phyloP scores from a whole-genome alignment of 768 basidiomycete species.

The Termitomyces sp. region DNA sequence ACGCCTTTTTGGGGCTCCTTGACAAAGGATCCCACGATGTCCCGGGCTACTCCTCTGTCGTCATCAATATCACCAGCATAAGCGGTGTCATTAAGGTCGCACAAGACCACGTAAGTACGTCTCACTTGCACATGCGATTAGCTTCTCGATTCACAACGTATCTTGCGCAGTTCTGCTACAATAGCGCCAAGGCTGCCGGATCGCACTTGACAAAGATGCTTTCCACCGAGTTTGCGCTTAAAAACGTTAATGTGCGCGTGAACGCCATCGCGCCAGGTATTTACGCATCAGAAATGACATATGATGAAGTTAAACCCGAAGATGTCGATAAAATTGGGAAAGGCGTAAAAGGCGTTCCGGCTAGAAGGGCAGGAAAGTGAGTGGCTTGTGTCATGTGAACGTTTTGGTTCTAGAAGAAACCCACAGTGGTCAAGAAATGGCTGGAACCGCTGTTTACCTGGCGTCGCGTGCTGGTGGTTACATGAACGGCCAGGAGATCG shows the following conservation, averaged over 20 bases:
- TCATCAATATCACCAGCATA: constrained; percentile 77
- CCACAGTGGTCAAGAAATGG: constrained; percentile 64
- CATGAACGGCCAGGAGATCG: constrained; percentile 73
- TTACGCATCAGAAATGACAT: constrained; percentile 74
- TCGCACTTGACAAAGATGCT: constrained; percentile 75
- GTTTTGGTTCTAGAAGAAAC: background rate
- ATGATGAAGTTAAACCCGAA: constrained; percentile 33
- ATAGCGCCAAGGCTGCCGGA: constrained; percentile 74
- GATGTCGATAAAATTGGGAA: constrained; percentile 48
- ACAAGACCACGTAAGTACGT: constrained; percentile 80
- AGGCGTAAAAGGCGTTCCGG: constrained; percentile 51
- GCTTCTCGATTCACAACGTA: background rate
- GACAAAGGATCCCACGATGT: constrained; percentile 64
- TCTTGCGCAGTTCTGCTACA: constrained; percentile 64
- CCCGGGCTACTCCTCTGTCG: constrained; percentile 52
- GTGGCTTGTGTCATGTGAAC: background rate
- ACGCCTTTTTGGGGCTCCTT: constrained; percentile 71
- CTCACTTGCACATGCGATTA: background rate
- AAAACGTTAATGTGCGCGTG: constrained; percentile 63
- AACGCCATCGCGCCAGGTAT: constrained; percentile 75
- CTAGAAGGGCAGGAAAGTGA: constrained; percentile 37
- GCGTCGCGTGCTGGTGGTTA: constrained; percentile 70
- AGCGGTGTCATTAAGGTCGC: constrained; percentile 67
- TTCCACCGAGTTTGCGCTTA: constrained; percentile 69
- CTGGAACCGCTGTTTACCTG: constrained; percentile 72